Percentiles rank a stretch among this genome's conserved stretches.
These are phyloP conservation scores for Alternaria sp. DNA, from an alignment of 2,329 filamentous ascomycete species.

Conservation along the genomic window DNA sequence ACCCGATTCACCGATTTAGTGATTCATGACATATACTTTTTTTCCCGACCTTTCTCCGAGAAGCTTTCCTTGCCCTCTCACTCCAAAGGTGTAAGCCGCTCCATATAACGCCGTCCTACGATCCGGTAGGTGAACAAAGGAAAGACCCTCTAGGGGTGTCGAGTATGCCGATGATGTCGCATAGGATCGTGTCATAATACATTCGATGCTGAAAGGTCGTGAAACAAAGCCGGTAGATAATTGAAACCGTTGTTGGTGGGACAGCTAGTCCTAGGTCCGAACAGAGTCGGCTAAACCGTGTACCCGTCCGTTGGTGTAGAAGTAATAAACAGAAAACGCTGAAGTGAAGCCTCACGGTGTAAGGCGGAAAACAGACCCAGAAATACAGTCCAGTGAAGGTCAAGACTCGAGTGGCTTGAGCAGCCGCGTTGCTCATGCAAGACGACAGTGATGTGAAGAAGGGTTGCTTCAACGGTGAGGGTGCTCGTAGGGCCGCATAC, in stretches of 20 bases:
- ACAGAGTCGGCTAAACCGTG: neutral
- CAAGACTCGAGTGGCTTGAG: neutral
- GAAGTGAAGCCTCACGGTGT: neutral
- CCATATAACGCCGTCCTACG: constrained; percentile 2
- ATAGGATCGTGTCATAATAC: constrained; percentile 6
- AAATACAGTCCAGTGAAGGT: neutral
- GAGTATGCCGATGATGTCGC: neutral
- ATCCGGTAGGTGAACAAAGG: neutral
- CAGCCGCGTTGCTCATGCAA: neutral
- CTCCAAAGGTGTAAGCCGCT: neutral
- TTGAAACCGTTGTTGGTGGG: constrained; percentile 1
- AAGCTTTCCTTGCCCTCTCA: neutral
- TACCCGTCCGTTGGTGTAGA: neutral
- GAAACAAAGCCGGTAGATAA: constrained; percentile 4
- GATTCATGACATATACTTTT: constrained; percentile 1
- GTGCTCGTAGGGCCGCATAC: constrained; percentile 45
- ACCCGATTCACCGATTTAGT: neutral
- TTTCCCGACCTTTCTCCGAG: neutral
- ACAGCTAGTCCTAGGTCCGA: neutral
- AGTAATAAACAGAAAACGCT: neutral
- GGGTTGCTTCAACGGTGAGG: constrained; percentile 24
- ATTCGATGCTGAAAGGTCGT: constrained; percentile 7
- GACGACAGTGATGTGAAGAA: neutral
- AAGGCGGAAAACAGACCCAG: neutral
- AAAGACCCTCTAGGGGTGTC: neutral